Evolutionary conservation across 129 eudicot species (phyloP).

Genomic region (Scalesia atractyloides): DNA sequence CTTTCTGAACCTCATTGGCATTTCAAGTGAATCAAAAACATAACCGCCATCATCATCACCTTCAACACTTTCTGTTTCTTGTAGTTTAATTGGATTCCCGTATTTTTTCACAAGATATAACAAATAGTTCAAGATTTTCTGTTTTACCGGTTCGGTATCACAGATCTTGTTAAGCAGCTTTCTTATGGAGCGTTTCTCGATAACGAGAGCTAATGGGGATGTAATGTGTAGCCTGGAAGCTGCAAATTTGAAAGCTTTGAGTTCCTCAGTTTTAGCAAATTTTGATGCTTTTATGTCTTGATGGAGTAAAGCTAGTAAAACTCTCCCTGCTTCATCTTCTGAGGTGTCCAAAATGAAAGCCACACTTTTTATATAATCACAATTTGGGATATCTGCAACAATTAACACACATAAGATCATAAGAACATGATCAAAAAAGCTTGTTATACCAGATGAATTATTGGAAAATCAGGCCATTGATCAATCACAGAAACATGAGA

Average conservation of each 20-base stretch:
- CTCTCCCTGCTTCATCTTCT: conserved; percentile 45
- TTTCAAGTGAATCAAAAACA: conserved; percentile 21
- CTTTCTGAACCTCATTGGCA: conserved; percentile 22
- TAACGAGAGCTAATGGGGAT: conserved; percentile 40
- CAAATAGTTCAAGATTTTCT: conserved; percentile 38
- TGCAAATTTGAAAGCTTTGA: conserved; percentile 40
- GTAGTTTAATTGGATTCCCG: conserved; percentile 23
- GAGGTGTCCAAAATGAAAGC: conserved; percentile 31
- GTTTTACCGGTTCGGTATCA: conserved; percentile 28
- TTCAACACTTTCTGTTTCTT: conserved; percentile 3
- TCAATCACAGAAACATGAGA: no score
- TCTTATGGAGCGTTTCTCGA: conserved; percentile 43
- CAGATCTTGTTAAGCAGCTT: conserved; percentile 28
- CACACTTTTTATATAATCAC: conserved; percentile 27
- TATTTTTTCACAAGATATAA: conserved; percentile 41
- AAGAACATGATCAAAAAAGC: background rate
- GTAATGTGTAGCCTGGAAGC: conserved; percentile 38
- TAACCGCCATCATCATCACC: conserved; percentile 9
- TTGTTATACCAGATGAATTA: background rate
- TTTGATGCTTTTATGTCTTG: conserved; percentile 34
- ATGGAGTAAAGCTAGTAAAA: conserved; percentile 36
- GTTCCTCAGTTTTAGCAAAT: conserved; percentile 27
- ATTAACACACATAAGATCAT: background rate
- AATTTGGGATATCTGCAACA: conserved; percentile 35
- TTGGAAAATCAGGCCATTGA: no score